These are phyloP conservation scores for Mycena kentingensis DNA, from an alignment of 768 basidiomycete species.

Conservation along the genomic window DNA sequence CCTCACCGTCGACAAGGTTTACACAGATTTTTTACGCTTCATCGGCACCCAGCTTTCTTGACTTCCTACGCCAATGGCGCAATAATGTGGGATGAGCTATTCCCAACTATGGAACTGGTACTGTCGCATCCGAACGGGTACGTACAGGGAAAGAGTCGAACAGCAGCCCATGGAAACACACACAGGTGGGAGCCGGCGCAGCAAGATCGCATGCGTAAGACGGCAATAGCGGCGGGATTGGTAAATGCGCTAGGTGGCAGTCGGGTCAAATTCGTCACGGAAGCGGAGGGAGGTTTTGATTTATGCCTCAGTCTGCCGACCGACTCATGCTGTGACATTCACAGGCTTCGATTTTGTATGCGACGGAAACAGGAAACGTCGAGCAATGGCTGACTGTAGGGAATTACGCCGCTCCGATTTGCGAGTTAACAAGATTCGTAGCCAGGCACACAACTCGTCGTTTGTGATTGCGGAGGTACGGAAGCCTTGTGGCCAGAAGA, in stretches of 20 bases:
- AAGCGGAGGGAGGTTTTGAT: not conserved
- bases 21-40: not conserved
- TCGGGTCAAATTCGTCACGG: not conserved
- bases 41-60: not conserved
- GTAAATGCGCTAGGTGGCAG: not conserved
- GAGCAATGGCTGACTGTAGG: not conserved
- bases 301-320: not conserved
- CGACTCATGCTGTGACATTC: too few relatives aligned
- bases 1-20: not conserved
- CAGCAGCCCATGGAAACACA: too few relatives aligned
- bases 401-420: not conserved
- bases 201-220: not conserved
- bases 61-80: not conserved
- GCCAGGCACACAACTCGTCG: not conserved
- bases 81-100: not conserved
- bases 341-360: too few relatives aligned
- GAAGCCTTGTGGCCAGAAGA: not conserved
- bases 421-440: not conserved
- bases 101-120: not conserved
- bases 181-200: not conserved
- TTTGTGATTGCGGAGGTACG: not conserved
- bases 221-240: not conserved
- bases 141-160: too few relatives aligned
- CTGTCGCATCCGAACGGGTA: not conserved
- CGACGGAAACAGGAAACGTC: not conserved